Evolutionary conservation across 768 basidiomycete species (phyloP), one percentile per base, ranked within the genome.

Genomic region (Rossbeevera mucosa): DNA sequence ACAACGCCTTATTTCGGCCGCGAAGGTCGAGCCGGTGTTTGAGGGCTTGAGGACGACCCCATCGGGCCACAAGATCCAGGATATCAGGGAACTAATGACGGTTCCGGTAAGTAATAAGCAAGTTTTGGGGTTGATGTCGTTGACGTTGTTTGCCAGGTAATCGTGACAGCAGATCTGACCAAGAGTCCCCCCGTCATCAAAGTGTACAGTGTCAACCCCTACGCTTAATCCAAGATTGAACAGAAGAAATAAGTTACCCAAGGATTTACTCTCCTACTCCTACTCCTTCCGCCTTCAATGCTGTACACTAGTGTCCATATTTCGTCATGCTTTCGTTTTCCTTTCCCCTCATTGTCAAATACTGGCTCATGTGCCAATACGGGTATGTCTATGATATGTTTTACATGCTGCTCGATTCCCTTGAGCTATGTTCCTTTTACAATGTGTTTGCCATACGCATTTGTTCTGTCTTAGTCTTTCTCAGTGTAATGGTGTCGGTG

Each of bases 181-280:
- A 96, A 95, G 81, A 92, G 89, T 60, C 94, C 94, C 36, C 94
- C 94, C 4, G 91, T 97, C 63, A 88, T 98, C 78, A 94, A 96
- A 71, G 93, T 98, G 52, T 94, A 94, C 77, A 93, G 91, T 62
- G 89, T 93, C 64, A 94, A 94, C 66, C 93, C 93, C 7, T 94
- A 90, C 69, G 85, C 90, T 38, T 78, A 79, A 55, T 71, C 74
- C 57, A 80, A 79, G 69, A 26, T 2, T 28, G 60, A 57, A 44
- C 56, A 45, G 36, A 55, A 46, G 53, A 76, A 76, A 68, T 75
- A 60, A 71, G 59, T 50, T 51, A 51, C 55, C 48, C 55, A 12
- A 38, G 28, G 8, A 47, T 28, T 29, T 31, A 47, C 22, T 45
- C 56, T 54, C 18, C 13, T 16, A 29, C 44, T 49, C 40, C 21